A percentile compares a stretch with the other conserved stretches of the same genome.
These are phyloP conservation scores for Trichoderma simmonsii DNA, from an alignment of 2,329 filamentous ascomycete species.

Conservation along the genomic window DNA sequence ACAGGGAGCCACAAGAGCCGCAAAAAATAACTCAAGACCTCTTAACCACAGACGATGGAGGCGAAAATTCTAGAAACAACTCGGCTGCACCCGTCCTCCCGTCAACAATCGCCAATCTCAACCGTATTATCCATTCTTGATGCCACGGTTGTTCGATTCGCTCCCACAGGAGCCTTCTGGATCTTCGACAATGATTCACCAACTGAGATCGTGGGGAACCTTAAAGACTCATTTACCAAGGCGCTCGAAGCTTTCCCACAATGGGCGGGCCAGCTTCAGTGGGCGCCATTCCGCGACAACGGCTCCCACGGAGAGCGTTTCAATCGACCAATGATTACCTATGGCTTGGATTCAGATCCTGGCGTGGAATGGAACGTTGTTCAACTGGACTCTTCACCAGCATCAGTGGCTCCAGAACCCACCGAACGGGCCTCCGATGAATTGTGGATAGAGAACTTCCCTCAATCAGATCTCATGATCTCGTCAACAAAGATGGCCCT, in stretches of 20 bases:
- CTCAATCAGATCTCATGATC: not conserved
- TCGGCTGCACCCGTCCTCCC: not conserved
- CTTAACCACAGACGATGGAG: not conserved
- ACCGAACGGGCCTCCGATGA: not conserved
- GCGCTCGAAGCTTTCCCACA: not conserved
- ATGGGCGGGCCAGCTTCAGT: not conserved
- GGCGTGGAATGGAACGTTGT: not conserved
- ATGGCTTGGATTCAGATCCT: not conserved
- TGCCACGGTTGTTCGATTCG: not conserved
- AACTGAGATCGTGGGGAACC: not conserved
- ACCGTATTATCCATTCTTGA: not conserved
- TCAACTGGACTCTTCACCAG: not conserved
- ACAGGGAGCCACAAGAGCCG: not conserved
- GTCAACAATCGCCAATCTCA: not conserved
- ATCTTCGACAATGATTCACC: not conserved
- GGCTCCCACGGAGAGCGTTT: not conserved
- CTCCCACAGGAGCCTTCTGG: not conserved
- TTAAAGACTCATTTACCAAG: not conserved
- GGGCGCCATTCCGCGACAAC: not conserved
- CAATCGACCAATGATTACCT: not conserved
- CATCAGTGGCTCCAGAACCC: not conserved
- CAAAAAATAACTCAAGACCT: fast-evolving
- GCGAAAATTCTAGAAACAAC: not conserved
- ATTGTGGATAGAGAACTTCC: not conserved
- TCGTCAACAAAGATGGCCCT: not conserved